Percentiles rank a stretch among this genome's conserved stretches.
Evolutionary conservation across 2,329 filamentous ascomycete genomes (phyloP).

Genomic region (Simplicillium aogashimaense): DNA sequence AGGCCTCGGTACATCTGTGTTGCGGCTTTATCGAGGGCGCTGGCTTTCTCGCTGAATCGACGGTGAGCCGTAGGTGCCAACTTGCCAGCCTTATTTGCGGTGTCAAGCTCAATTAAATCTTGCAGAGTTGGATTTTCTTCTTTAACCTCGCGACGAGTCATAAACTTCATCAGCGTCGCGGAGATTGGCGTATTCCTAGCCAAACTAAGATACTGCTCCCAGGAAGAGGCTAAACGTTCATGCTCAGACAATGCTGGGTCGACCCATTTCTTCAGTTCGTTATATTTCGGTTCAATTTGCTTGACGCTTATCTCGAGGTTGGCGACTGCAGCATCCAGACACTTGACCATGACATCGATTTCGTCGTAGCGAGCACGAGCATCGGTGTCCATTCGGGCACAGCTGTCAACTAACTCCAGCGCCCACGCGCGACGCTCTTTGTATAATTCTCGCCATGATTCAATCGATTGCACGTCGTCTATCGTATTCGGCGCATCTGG

Average conservation of each 20-base stretch:
- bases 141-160: slow-evolving; percentile 37
- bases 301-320: slow-evolving; percentile 73
- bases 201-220: slow-evolving; percentile 59
- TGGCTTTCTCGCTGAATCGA: slow-evolving; percentile 49
- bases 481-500: slow-evolving; percentile 74
- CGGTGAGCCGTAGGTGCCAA: slow-evolving; percentile 48
- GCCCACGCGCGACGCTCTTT: slow-evolving; percentile 75
- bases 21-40: slow-evolving; percentile 51
- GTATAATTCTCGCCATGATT: slow-evolving; percentile 85
- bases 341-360: slow-evolving; percentile 67
- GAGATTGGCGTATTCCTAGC: slow-evolving; percentile 57
- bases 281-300: slow-evolving; percentile 60
- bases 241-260: slow-evolving; percentile 59
- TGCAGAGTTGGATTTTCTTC: slow-evolving; percentile 51
- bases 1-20: slow-evolving; percentile 51
- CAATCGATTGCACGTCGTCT: slow-evolving; percentile 66
- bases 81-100: slow-evolving; percentile 61
- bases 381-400: slow-evolving; percentile 51
- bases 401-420: slow-evolving; percentile 57
- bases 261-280: slow-evolving; percentile 62
- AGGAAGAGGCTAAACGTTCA: slow-evolving; percentile 49
- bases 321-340: slow-evolving; percentile 73
- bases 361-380: slow-evolving; percentile 60
- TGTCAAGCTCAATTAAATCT: slow-evolving; percentile 67
- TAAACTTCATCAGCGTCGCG: slow-evolving; percentile 54